Percentiles rank a stretch among this genome's conserved stretches.
These are phyloP conservation scores for Glebionis coronaria DNA, from an alignment of 129 eudicot species.

Conservation along the genomic window DNA sequence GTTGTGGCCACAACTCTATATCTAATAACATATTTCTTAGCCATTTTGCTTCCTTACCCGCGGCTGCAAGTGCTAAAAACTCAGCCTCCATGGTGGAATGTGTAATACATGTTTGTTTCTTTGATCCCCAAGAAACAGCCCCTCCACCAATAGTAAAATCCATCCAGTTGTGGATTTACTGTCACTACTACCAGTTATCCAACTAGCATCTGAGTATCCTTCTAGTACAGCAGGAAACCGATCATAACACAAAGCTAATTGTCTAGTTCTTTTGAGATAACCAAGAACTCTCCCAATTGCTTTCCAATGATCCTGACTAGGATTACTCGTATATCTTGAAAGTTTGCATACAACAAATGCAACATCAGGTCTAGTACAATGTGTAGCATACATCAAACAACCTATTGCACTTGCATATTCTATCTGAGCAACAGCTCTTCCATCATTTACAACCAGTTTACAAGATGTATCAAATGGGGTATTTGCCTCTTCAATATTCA, in stretches of 20 bases:
- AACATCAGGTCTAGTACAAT: too few species aligned
- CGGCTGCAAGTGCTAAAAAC: neutral
- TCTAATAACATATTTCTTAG: neutral
- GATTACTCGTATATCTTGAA: neutral
- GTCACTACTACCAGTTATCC: too few species aligned
- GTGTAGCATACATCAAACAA: too few species aligned
- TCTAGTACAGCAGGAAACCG: neutral
- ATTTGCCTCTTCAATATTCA: slow-evolving; percentile 1
- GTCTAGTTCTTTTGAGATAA: too few species aligned
- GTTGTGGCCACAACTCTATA: neutral
- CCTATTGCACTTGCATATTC: too few species aligned
- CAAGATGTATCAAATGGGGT: neutral
- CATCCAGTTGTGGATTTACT: too few species aligned
- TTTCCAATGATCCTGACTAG: neutral
- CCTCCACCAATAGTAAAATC: too few species aligned
- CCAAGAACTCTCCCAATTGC: neutral
- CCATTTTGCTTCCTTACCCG: neutral
- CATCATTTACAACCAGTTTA: neutral
- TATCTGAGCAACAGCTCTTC: too few species aligned
- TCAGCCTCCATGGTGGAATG: neutral
- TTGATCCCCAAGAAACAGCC: too few species aligned
- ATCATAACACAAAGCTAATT: neutral
- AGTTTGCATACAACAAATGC: too few species aligned
- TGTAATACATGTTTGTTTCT: too few species aligned
- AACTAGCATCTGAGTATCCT: too few species aligned